Base-by-base conservation (phyloP, 257 asterid species). In the Ballota nigra region DNA sequence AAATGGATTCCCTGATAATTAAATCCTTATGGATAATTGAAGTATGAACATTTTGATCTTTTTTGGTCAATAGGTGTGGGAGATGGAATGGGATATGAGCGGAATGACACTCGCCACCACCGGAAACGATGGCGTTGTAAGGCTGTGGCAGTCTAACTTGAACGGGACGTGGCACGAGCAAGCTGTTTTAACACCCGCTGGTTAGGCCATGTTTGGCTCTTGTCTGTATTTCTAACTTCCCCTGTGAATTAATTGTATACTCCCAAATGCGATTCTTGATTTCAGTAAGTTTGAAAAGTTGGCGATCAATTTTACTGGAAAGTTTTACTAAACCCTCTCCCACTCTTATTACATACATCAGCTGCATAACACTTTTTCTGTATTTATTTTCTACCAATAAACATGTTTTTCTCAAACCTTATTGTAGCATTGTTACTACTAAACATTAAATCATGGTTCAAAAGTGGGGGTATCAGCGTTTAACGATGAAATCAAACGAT, bases 51-150 rank as follows among this genome's bases (percentile, higher is more conserved):
- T 61, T 12, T 23, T 5, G 22, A 59, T 70, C 10, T 22, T 55
- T 31, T 69, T 60, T 56, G 63, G 66, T 66, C 51, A 51, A 24
- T 70, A 91, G 98, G 96, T 91, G 70, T 89, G 90, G 96, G 83
- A 93, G 77, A 87, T 91, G 96, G 96, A 91, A 79, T 93, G 98
- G 98, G 97, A 93, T 82, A 86, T 87, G 87, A 86, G 99, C 9
- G 99, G 99, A 66, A 94, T 88, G 97, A 91, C 98, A 69, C 83
- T 93, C 51, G 98, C 98, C 40, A 83, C 87, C 53, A 84, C 91
- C 0, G 98, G 94, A 53, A 68, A 83, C 4, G 96, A 93, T 69
- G 96, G 88, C 0, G 78, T 85, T 3, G 96, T 89, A 16, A 92
- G 88, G 77, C 79, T 93, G 79, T 93, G 98, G 97, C 98, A 93